Conservation (phyloP, 2,329 filamentous ascomycete genomes). For the Stagonosporopsis vannaccii region DNA sequence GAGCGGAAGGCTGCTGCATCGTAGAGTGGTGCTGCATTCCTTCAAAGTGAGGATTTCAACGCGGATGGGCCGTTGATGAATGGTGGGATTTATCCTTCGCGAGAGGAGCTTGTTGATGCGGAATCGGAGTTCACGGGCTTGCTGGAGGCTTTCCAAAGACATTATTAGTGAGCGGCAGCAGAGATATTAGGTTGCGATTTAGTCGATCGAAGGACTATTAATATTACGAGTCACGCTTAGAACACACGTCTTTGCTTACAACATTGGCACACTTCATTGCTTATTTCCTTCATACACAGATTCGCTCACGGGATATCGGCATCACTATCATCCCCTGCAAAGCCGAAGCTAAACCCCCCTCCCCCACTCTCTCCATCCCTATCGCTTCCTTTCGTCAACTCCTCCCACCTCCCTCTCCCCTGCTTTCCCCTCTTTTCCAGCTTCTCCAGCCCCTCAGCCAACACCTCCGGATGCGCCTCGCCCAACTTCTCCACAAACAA, state of each 20-base stretch:
- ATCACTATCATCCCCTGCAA: conserved; percentile 63
- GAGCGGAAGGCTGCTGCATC: conserved; percentile 38
- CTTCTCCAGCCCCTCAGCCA: conserved; percentile 68
- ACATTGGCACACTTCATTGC: not conserved
- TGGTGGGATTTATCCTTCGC: not conserved
- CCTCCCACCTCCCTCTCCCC: conserved; percentile 77
- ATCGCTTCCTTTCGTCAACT: conserved; percentile 64
- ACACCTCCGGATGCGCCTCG: conserved; percentile 69
- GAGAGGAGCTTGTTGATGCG: not conserved
- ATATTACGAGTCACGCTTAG: conserved; percentile 8
- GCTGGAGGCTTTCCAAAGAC: not conserved
- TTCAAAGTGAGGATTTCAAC: not conserved
- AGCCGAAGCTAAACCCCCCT: conserved; percentile 67
- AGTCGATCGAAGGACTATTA: conserved; percentile 3
- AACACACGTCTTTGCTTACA: not conserved
- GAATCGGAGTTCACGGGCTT: conserved; percentile 1
- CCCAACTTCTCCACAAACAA: conserved; percentile 76
- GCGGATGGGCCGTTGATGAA: too few species aligned
- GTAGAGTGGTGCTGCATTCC: conserved; percentile 17
- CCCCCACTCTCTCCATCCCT: conserved; percentile 63
- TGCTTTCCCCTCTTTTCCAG: conserved; percentile 74
- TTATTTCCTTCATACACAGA: not conserved
- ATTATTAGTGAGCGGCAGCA: not conserved
- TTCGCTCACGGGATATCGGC: conserved; percentile 42
- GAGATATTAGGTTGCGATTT: not conserved